Evolutionary conservation across 495 filamentous ascomycete genomes (phyloP).

Genomic region (Neurospora cerealis): DNA sequence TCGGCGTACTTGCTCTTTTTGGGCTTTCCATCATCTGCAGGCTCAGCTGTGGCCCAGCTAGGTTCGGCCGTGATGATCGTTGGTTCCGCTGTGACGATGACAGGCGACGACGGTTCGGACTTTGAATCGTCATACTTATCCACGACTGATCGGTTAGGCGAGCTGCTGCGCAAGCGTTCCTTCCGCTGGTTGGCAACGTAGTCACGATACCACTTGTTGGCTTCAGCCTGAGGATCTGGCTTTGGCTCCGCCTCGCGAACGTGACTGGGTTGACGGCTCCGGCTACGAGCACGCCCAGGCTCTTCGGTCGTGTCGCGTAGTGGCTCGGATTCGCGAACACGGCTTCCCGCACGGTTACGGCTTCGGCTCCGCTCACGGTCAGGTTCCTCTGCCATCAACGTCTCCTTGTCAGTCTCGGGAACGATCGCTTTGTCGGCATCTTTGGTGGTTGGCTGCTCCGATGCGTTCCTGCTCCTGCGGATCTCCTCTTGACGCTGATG

Average conservation of each 20-base stretch:
- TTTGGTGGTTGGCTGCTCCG: conserved; percentile 19
- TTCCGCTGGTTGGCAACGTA: conserved; percentile 1
- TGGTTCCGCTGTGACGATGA: background rate
- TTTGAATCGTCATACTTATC: conserved; percentile 35
- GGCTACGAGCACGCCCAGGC: background rate
- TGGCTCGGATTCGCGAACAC: conserved; percentile 5
- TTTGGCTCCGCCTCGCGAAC: background rate
- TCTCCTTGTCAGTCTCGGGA: conserved; percentile 23
- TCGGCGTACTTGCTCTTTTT: conserved; percentile 38
- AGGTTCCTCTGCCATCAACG: conserved; percentile 24
- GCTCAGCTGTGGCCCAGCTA: background rate
- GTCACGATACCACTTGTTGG: conserved; percentile 42
- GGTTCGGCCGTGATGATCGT: background rate
- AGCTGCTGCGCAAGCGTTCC: conserved; percentile 32
- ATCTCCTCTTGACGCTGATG: conserved; percentile 21
- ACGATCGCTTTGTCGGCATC: conserved; percentile 28
- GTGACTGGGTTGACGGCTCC: background rate
- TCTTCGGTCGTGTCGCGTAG: background rate
- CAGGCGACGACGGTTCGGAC: conserved; percentile 28
- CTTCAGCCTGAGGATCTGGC: conserved; percentile 29
- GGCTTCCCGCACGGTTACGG: conserved; percentile 10
- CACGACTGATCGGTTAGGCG: conserved; percentile 36
- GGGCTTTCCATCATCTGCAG: conserved; percentile 7
- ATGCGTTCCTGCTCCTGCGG: background rate
- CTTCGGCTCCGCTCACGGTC: conserved; percentile 2